Evolutionary conservation across 768 basidiomycete genomes (phyloP).

Genomic region (Lactifluus subvellereus): DNA sequence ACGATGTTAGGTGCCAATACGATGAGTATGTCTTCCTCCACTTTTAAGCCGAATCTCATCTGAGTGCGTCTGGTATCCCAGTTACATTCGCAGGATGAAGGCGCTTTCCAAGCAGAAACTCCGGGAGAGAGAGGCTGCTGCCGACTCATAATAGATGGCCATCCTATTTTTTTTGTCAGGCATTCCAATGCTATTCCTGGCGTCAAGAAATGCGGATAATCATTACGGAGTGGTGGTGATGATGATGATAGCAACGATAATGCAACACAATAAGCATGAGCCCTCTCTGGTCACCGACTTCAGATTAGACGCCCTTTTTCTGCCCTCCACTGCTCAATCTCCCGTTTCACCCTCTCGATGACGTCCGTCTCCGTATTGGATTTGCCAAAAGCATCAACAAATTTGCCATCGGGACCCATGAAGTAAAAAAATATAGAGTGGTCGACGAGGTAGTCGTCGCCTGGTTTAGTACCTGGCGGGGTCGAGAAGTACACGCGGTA

Average conservation of each 20-base stretch:
- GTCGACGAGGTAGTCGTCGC: slow-evolving; percentile 96
- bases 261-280: not conserved
- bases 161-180: not conserved
- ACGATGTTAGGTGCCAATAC: slow-evolving; percentile 72
- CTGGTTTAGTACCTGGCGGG: slow-evolving; percentile 76
- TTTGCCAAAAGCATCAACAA: slow-evolving; percentile 97
- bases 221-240: slow-evolving; percentile 13
- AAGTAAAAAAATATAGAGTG: slow-evolving; percentile 97
- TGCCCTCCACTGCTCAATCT: slow-evolving; percentile 39
- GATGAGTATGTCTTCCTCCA: slow-evolving; percentile 57
- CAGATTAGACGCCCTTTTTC: slow-evolving; percentile 33
- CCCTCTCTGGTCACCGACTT: not conserved
- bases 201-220: not conserved
- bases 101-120: slow-evolving; percentile 67
- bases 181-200: not conserved
- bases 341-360: slow-evolving; percentile 51
- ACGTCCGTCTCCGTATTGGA: slow-evolving; percentile 64
- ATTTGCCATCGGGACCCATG: slow-evolving; percentile 92
- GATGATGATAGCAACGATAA: not conserved
- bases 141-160: slow-evolving; percentile 26
- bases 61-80: slow-evolving; percentile 30
- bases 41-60: slow-evolving; percentile 2
- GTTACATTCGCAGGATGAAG: slow-evolving; percentile 87
- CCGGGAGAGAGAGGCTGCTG: slow-evolving; percentile 36
- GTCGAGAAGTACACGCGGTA: slow-evolving; percentile 99